Base-by-base conservation (phyloP, 257 asterid genomes). In the Cinchona pubescens region DNA sequence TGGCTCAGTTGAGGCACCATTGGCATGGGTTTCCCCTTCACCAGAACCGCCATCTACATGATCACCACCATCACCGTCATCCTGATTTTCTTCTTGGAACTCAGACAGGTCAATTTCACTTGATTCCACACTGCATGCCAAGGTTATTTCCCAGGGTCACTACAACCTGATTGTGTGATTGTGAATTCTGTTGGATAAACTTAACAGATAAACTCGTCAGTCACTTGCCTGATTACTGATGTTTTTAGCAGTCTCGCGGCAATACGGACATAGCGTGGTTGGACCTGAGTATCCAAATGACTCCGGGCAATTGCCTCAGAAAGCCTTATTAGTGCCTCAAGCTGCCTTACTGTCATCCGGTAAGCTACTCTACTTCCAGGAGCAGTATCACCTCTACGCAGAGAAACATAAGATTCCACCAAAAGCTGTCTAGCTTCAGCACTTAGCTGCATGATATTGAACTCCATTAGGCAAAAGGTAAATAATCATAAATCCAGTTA, bases 341-440 rank as follows among this genome's bases (percentile, higher is more conserved):
- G 87, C 84, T 92, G 99, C 80, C 99, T 86, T 78, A 95, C 98
- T 49, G 99, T 95, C 98, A 95, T 95, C 49, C 99, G 96, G 82
- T 95, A 95, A 77, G 99, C 98, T 79, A 95, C 97, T 90, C 92
- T 89, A 82, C 96, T 91, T 51, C 99, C 98, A 25, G 99, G 98
- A 74, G 96, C 80, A 34, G 96, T 82, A 79, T 95, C 99, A 63
- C 96, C 98, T 85, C 91, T 86, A 29, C 97, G 92, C 74, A 92
- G 91, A 67, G 93, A 56, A 27, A 95, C 99, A 79, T 95, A 95
- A 53, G 99, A 92, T 71, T 92, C 98, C 82, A 90, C 96, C 85
- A 92, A 75, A 78, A 91, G 83, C 79, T 84, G 74, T 78, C 92
- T 91, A 55, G 99, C 96, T 80, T 95, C 99, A 23, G 84, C 81